Evolutionary conservation across 2,329 filamentous ascomycete species (phyloP).

Genomic region (Aspergillus novofumigatus): DNA sequence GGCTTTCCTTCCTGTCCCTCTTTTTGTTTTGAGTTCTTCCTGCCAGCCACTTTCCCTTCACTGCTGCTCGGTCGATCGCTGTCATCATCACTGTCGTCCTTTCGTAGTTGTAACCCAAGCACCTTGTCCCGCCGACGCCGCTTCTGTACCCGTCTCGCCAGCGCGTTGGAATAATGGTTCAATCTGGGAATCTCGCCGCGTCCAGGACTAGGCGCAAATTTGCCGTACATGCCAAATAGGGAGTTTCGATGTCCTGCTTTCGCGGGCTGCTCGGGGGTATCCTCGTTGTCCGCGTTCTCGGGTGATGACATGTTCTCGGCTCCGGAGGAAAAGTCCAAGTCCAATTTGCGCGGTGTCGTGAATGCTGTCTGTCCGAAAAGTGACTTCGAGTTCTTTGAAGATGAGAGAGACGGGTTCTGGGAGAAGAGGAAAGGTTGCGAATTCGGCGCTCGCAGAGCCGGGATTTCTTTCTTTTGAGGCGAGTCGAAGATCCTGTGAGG

Average conservation of each 20-base stretch:
- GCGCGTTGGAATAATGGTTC: slow-evolving; percentile 44
- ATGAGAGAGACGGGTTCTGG: slow-evolving; percentile 28
- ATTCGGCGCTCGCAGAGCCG: slow-evolving; percentile 47
- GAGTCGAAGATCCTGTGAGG: slow-evolving; percentile 41
- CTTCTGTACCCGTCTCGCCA: slow-evolving; percentile 47
- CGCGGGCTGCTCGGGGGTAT: slow-evolving; percentile 41
- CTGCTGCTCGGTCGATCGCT: slow-evolving; percentile 37
- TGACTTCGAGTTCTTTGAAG: slow-evolving; percentile 28
- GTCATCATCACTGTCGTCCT: slow-evolving; percentile 39
- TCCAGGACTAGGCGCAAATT: slow-evolving; percentile 51
- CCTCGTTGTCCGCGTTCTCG: slow-evolving; percentile 45
- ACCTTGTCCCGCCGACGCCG: slow-evolving; percentile 46
- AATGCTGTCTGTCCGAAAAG: slow-evolving; percentile 42
- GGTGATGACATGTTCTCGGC: slow-evolving; percentile 45
- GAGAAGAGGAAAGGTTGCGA: slow-evolving; percentile 50
- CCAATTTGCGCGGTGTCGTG: slow-evolving; percentile 47
- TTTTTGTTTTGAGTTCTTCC: slow-evolving; percentile 6
- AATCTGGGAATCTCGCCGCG: slow-evolving; percentile 60
- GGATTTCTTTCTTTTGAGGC: slow-evolving; percentile 46
- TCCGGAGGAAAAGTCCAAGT: slow-evolving; percentile 46
- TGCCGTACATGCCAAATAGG: slow-evolving; percentile 39
- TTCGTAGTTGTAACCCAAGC: slow-evolving; percentile 39
- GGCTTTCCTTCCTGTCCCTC: slow-evolving; percentile 15
- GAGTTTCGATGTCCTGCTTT: slow-evolving; percentile 37
- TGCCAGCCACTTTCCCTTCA: slow-evolving; percentile 33